Base-by-base conservation (phyloP, 371 early-diverging fungal species). In the Mortierella sp. region DNA sequence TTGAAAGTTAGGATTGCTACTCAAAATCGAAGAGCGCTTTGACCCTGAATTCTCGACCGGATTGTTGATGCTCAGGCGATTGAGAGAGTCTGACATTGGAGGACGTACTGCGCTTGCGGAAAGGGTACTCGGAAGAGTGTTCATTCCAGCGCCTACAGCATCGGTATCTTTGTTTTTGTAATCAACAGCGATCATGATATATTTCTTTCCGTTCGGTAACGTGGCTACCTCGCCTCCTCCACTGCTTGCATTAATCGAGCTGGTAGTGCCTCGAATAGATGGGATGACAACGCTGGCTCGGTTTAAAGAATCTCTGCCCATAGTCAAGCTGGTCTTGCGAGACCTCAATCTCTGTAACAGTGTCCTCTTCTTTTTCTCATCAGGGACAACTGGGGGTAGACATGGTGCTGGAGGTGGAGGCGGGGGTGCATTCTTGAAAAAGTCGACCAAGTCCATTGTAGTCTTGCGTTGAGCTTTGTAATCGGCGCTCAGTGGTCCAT, bases 281-380 rank as follows among this genome's bases (percentile, higher is more conserved):
- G 64, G 26, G 0, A 40, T 26, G 5, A n/a, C 35, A 22, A 13
- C 60, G 1, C 31, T 68, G 2, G 43, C 28, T 4, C 67, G 51
- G 26, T 53, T 23, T 17, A 32, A 26, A 12, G 47, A 34, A 22
- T 37, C 51, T 31, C 43, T 57, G 12, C 40, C 31, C 42, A 51
- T 28, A 7, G 32, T 7, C 12, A 64, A 22, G 28, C 59, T 66
- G 3, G 75, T 29, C 62, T 75, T 80, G 29, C 75, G 64, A 13
- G 64, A 37, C 35, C 75, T 62, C 47, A 80, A 47, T 13, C 75
- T 17, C 45, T 80, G 81, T 28, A 80, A 22, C 8, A 80, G n/a
- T 0, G 71, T 62, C 40, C 53, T 58, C 28, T 80, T 80, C 75
- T 80, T 80, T 31, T 80, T 75, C 23, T 80, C 81, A 22, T 79